Base-by-base conservation (phyloP, 768 basidiomycete genomes). In the Gymnopilus dilepis region DNA sequence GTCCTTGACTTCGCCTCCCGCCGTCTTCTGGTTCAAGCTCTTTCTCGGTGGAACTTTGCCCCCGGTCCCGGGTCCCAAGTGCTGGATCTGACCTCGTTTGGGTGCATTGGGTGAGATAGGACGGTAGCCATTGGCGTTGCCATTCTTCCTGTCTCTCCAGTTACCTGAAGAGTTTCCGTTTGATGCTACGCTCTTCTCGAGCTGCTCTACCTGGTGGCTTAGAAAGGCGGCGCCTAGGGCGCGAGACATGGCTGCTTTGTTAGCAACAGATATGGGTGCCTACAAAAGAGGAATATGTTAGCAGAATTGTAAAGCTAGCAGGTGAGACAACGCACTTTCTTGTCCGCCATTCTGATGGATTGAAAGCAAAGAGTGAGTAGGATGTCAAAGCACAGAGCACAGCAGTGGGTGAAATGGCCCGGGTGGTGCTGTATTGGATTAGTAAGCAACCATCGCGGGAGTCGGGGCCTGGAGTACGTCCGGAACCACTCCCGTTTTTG, bases 181-280 rank as follows among this genome's bases (percentile, higher is more conserved):
- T 3, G 69, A 64, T 38, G 80, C 77, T 19, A 92, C 89, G 0
- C 87, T 80, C 74, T 90, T 89, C 78, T 95, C 92, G 56, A 95
- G 87, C 69, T 94, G 90, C 67, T 94, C 91, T 43, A 95, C 93
- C 68, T 95, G 92, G 67, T 95, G 92, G 64, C 84, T 90, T 61
- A 95, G 83, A 72, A 94, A 94, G 2, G 93, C 93, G 28, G 92
- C 92, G 19, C 93, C 93, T 38, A 95, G 85, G 0, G 93, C 92
- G 63, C 88, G 85, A 58, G 92, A 94, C 90, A 95, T 91, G 59
- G 91, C 91, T 41, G 90, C 72, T 72, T 89, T 90, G 74, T 84
- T 86, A 30, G 78, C 70, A 33, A 72, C 72, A 22, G 72, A 67
- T 53, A 76, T 69, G 9, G 72, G 67, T 12, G 40, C 51, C 65